Evolutionary conservation across 495 filamentous ascomycete species (phyloP), one percentile per base, ranked within the genome.

Genomic region (Daldinia grandis): DNA sequence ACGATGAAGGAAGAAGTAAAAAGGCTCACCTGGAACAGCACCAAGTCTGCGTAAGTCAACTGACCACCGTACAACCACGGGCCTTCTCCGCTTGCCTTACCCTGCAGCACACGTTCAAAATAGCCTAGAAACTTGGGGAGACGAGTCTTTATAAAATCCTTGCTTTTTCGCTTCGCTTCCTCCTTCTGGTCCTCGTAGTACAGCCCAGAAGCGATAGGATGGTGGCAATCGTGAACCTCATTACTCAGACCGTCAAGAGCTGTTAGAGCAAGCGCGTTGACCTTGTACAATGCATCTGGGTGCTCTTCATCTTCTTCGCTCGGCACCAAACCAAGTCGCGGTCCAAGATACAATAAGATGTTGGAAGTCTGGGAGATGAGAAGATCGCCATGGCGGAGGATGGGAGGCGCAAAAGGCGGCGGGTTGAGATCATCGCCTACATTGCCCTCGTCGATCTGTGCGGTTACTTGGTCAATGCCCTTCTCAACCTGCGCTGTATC

Each of bases 131-230:
- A 91, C 76, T 91, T 92, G 8, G 90, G 89, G 7, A 92, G 69
- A 3, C 90, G 81, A 74, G 83, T 56, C 57, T 82, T 76, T 5
- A 87, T 76, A 42, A 53, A 53, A 9, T 53, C 49, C 27, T 53
- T 53, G 27, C 25, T 30, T 14, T 30, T 53, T 4, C 25, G 9
- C 12, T 53, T 53, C 8, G 49, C 49, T 73, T 90, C 89, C 0
- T 78, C 79, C 70, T 89, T 90, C 78, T 92, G 90, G 30, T 91
- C 87, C 63, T 91, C 89, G 65, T 91, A 92, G 66, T 89, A 91
- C 31, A 84, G 68, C 6, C 70, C 69, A 0, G 75, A 67, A 1
- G 85, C 81, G 15, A 92, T 81, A 0, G 90, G 90, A 67, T 92
- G 90, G 64, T 92, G 90, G 47, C 82, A 84, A 66, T 92, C 88